Evolutionary conservation across 371 early-diverging fungal genomes (phyloP).

Genomic region (Basidiobolus meristosporus): DNA sequence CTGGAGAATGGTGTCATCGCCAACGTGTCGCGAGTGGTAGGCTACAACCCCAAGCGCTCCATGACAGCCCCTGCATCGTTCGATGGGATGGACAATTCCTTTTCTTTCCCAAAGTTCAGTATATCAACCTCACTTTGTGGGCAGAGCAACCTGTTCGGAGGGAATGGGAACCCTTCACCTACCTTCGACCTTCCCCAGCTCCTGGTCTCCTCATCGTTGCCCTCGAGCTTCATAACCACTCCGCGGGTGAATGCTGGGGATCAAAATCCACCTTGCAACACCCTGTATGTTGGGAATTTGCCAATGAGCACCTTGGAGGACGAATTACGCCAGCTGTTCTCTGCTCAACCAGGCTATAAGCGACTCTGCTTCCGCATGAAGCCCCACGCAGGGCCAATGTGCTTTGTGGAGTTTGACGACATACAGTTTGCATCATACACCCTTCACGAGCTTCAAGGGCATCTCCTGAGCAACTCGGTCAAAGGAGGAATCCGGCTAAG

Average conservation of each 20-base stretch:
- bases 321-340: constrained; percentile 61
- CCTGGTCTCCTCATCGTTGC: no score
- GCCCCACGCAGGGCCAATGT: constrained; percentile 68
- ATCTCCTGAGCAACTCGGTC: constrained; percentile 52
- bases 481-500: constrained; percentile 87
- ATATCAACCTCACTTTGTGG: no score
- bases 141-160: no score
- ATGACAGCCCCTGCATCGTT: no score
- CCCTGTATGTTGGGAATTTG: constrained; percentile 86
- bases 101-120: no score
- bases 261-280: constrained; percentile 93
- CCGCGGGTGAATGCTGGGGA: constrained; percentile 42
- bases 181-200: constrained; percentile 11
- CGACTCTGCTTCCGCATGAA: constrained; percentile 55
- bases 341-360: constrained; percentile 55
- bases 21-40: no score
- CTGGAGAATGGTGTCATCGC: no score
- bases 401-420: constrained; percentile 82
- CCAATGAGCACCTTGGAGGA: constrained; percentile 65
- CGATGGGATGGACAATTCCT: no score
- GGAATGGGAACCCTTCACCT: constrained; percentile 5
- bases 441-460: constrained; percentile 60
- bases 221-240: no score
- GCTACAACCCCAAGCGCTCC: no score
- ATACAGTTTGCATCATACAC: constrained; percentile 72